Base-by-base conservation (phyloP, 1,139 yeast species). In the Debaryomyces coudertii region DNA sequence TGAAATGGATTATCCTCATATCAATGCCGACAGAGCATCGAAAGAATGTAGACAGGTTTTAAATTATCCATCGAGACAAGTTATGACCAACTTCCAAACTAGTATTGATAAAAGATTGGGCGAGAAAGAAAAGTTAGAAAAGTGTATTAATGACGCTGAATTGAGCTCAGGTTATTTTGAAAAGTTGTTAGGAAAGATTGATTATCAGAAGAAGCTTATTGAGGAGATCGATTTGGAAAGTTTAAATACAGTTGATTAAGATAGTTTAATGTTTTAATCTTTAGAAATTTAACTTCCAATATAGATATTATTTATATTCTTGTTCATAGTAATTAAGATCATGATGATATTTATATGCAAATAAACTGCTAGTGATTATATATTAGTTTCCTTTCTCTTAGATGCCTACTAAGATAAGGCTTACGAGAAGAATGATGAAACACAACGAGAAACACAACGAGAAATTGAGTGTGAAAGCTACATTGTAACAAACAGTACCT, bases 11-110 rank as follows among this genome's bases (percentile, higher is more conserved):
- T 93, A 90, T 57, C 83, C 87, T 8, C 95, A 87, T 56, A 62
- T 74, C 36, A 92, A 92, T 62, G 84, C 97, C 2, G 79, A 78
- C 45, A 76, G 99, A 50, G 80, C 93, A 8, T 75, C 96, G 0
- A 82, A 81, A 54, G 98, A 93, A 61, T 87, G 90, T 49, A 77
- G 95, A 31, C 82, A 83, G 56, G 97, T 93, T 1, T 73, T 93
- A 58, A 82, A 80, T 57, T 84, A 78, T 59, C 98, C 98, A 5
- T 80, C 90, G 0, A 83, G 92, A 53, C 97, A 90, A 59, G 89
- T 93, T 3, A 80, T 89, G 59, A 80, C 82, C 44, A 83, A 85
- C 38, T 85, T 90, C 68, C 96, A 90, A 56, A 72, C 83, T 1
- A 68, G 80, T 42, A 76, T 89, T 41, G 95, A 88, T 53, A 77